A percentile compares a stretch with the other conserved stretches of the same genome.
Evolutionary conservation across 768 basidiomycete species (phyloP).

Genomic region (Myochromella boudieri): DNA sequence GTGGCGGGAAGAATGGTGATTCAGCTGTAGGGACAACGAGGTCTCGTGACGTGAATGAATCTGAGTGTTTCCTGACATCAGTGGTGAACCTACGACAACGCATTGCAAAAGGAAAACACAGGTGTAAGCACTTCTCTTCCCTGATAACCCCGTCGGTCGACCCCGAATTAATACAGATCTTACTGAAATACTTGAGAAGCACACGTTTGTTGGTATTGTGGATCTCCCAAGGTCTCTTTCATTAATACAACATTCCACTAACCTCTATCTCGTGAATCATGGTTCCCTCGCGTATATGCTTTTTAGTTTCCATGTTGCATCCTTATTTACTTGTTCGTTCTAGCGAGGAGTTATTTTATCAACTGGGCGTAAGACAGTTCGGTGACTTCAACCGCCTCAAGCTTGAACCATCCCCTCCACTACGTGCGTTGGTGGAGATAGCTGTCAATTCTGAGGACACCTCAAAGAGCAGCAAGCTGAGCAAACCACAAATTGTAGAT

Average conservation of each 20-base stretch:
- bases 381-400: constrained; percentile 75
- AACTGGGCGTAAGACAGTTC: constrained; percentile 89
- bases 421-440: constrained; percentile 70
- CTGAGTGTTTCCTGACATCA: constrained; percentile 74
- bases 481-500: constrained; percentile 65
- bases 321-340: constrained; percentile 3
- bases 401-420: constrained; percentile 78
- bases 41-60: constrained; percentile 65
- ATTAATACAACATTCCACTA: constrained; percentile 83
- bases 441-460: constrained; percentile 74
- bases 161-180: constrained; percentile 53
- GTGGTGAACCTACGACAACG: constrained; percentile 63
- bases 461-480: constrained; percentile 52
- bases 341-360: constrained; percentile 95
- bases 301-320: neutral
- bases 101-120: constrained; percentile 61
- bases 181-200: constrained; percentile 79
- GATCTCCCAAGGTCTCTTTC: constrained; percentile 74
- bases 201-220: constrained; percentile 91
- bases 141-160: neutral
- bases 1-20: constrained; percentile 19
- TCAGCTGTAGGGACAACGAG: constrained; percentile 24
- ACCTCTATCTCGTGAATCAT: constrained; percentile 89
- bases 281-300: constrained; percentile 73
- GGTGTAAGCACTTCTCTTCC: constrained; percentile 46